Conservation (phyloP, 78 protist species). For the Anaeramoeba flamelloides region DNA sequence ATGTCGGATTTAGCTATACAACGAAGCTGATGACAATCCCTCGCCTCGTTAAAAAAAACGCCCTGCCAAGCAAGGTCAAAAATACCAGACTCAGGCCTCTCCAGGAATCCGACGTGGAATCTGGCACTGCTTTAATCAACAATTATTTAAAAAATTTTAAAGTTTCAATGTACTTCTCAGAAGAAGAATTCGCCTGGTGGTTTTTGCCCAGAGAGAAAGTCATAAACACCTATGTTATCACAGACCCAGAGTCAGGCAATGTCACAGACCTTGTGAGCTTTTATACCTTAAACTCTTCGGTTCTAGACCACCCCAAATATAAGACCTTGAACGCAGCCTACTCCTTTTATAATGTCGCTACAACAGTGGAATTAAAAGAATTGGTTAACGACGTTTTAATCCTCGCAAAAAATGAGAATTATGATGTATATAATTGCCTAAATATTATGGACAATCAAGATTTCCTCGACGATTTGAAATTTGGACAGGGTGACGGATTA, state of each 20-base stretch:
- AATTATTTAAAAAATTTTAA: conserved; percentile 25
- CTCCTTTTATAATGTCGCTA: conserved; percentile 71
- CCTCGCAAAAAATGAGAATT: conserved; percentile 41
- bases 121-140: conserved; percentile 24
- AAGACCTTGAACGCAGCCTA: conserved; percentile 73
- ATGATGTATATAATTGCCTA: conserved; percentile 86
- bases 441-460: conserved; percentile 65
- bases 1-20: conserved; percentile 19
- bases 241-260: background rate
- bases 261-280: conserved; percentile 74
- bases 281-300: conserved; percentile 77
- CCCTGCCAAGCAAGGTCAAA: conserved; percentile 3
- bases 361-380: conserved; percentile 20
- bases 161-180: conserved; percentile 29
- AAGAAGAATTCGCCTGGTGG: conserved; percentile 59
- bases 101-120: conserved; percentile 32
- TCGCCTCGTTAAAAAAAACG: conserved; percentile 15
- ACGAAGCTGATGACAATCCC: conserved; percentile 39
- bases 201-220: conserved; percentile 30
- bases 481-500: conserved; percentile 88
- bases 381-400: conserved; percentile 67
- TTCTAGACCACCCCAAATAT: conserved; percentile 55
- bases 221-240: conserved; percentile 66
- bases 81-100: conserved; percentile 42
- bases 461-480: conserved; percentile 57